Evolutionary conservation across 352 stramenopile genomes (phyloP), one percentile per base, ranked within the genome.

Genomic region (Phytophthora citrophthora): DNA sequence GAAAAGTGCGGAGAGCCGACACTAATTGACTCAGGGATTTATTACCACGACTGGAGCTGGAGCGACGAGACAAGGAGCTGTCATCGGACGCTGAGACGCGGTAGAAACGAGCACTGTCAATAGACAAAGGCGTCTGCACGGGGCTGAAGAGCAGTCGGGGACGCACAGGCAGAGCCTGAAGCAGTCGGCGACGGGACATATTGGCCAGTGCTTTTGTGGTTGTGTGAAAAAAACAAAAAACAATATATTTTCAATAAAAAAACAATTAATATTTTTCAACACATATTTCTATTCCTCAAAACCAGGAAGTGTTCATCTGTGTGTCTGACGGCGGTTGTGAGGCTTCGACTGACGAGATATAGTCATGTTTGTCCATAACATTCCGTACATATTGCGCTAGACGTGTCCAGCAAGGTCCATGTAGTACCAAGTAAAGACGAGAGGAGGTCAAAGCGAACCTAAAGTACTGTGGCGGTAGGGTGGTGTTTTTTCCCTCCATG

Each of bases 1-100:
- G 59, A 54, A 94, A 94, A 4, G 71, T 74, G 13, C 65, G 73
- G 9, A 94, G 38, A 10, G 76, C 86, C 2, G 62, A 53, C n/a
- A 86, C 69, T 18, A 93, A 40, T 43, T 77, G 67, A 27, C 56
- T 74, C 13, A 58, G 32, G 0, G 62, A 50, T 20, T 36, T 48
- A 5, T 12, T 32, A 15, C 23, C 39, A 32, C 41, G 49, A 36
- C 40, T 56, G 27, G 47, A 34, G 23, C 27, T n/a, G 1, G 38
- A 41, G 8, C 36, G 31, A 41, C 27, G 36, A 24, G 12, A 1
- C 11, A 15, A 36, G 1, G 54, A 51, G 36, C 38, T 31, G 0
- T 55, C 38, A 7, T 34, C 15, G 2, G 63, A 54, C 8, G 47
- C 18, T 1, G 62, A 59, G 1, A 63, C 51, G 20, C 64, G 64